These are phyloP conservation scores for Avicennia marina DNA, from an alignment of 257 asterid genomes.

Conservation along the genomic window DNA sequence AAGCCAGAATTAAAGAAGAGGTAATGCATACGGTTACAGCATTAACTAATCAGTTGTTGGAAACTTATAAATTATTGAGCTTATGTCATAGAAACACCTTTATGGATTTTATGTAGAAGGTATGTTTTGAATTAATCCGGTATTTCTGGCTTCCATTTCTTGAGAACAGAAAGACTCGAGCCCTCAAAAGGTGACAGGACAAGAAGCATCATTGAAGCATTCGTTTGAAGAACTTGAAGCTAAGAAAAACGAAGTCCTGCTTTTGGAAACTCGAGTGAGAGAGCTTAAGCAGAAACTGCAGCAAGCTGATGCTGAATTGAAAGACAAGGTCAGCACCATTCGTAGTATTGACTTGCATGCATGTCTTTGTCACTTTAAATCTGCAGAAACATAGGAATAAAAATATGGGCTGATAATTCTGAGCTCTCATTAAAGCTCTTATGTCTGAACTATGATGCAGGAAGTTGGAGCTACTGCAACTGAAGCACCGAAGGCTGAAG, in stretches of 20 bases:
- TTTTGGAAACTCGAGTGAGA: conserved; percentile 49
- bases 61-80: too few relatives aligned
- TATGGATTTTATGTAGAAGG: too few relatives aligned
- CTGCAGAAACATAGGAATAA: not conserved
- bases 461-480: conserved; percentile 11
- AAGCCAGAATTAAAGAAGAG: conserved; percentile 45
- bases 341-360: not conserved
- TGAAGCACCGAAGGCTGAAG: conserved; percentile 27
- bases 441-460: conserved; percentile 15
- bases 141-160: too few relatives aligned
- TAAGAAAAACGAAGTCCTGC: conserved; percentile 46
- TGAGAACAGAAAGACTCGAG: conserved; percentile 47
- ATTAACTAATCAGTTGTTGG: too few relatives aligned
- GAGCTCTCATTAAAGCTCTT: not conserved
- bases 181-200: conserved; percentile 50
- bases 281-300: conserved; percentile 55
- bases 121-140: not conserved
- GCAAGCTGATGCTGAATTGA: conserved; percentile 54
- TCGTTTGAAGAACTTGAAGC: conserved; percentile 50
- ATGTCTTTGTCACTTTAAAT: not conserved
- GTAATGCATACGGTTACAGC: conserved; percentile 21
- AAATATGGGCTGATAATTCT: not conserved
- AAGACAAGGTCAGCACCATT: conserved; percentile 54
- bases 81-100: too few relatives aligned
- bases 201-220: conserved; percentile 41